Base-by-base conservation (phyloP, 345 rosid genomes). In the Cochlearia excelsa region DNA sequence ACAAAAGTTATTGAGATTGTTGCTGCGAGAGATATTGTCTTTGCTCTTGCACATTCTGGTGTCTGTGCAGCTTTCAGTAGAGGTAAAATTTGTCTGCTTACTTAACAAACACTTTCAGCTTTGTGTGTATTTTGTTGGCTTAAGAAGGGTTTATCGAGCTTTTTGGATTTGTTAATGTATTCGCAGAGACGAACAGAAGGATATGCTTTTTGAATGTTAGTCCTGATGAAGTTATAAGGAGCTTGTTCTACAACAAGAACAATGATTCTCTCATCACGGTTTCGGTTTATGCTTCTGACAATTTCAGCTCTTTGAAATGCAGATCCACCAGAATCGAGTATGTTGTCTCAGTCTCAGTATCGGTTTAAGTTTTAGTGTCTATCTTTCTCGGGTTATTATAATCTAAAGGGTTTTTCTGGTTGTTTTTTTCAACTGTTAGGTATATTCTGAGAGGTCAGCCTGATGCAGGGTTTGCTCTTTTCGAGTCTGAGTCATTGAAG, bases 11-110 rank as follows among this genome's bases (percentile, higher is more conserved):
- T 88, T 26, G 99, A 93, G 84, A 93, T 93, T 55, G 94, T 93
- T 6, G 95, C 97, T 31, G 99, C 99, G 26, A 84, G 85, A 4
- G 95, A 85, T 65, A 89, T 93, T 49, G 86, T 93, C 34, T 93
- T 93, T 73, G 99, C 95, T 16, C 99, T 93, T 72, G 90, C 92
- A 4, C 97, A 89, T 63, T 93, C 95, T 26, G 99, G 99, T 69
- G 88, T 89, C 30, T 89, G 99, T 38, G 95, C 97, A 1, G 97
- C 97, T 64, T 93, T 93, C 56, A 85, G 97, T 68, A 75, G 99
- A 85, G 99, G 99, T 91, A 11, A 23, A 3, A 33, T 34, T 44
- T 10, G 1, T 16, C 23, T 16, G 23, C 23, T 16, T 0, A 35
- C 44, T 56, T 35, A 11, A n/a, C 11, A 9, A 42, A 0, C 4